These are phyloP conservation scores for Botrytis hyacinthi DNA, from an alignment of 2,329 filamentous ascomycete genomes.

Conservation along the genomic window DNA sequence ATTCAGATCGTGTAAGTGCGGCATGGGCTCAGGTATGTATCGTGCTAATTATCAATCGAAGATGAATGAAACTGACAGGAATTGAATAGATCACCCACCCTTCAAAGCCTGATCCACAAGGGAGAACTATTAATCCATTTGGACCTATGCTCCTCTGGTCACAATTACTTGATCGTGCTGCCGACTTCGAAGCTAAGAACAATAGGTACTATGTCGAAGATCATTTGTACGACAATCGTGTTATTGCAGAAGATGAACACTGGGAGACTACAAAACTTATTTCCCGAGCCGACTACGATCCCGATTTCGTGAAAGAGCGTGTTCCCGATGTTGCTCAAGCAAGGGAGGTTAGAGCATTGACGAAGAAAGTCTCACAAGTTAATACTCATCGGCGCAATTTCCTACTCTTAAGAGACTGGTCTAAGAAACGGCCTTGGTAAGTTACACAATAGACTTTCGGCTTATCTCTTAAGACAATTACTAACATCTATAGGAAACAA, in stretches of 20 bases:
- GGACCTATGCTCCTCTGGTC: neutral
- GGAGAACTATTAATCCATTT: neutral
- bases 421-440: slow-evolving; percentile 26
- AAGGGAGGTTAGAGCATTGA: neutral
- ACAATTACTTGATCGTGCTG: slow-evolving; percentile 32
- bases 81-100: slow-evolving; percentile 8
- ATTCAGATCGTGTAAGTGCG: slow-evolving; percentile 7
- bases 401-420: slow-evolving; percentile 27
- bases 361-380: slow-evolving; percentile 22
- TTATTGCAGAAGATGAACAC: slow-evolving; percentile 25
- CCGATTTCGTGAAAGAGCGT: neutral
- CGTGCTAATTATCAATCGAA: neutral
- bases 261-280: neutral
- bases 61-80: neutral
- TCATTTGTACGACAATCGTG: slow-evolving; percentile 22
- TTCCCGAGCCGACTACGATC: neutral
- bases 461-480: neutral
- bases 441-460: neutral
- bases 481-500: slow-evolving; percentile 23
- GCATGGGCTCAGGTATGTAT: slow-evolving; percentile 11
- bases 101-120: neutral
- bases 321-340: neutral
- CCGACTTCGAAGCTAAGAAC: slow-evolving; percentile 33
- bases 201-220: slow-evolving; percentile 26
- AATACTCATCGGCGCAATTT: slow-evolving; percentile 26